Evolutionary conservation across 2,329 filamentous ascomycete genomes (phyloP).

Genomic region (Aureobasidium musti): DNA sequence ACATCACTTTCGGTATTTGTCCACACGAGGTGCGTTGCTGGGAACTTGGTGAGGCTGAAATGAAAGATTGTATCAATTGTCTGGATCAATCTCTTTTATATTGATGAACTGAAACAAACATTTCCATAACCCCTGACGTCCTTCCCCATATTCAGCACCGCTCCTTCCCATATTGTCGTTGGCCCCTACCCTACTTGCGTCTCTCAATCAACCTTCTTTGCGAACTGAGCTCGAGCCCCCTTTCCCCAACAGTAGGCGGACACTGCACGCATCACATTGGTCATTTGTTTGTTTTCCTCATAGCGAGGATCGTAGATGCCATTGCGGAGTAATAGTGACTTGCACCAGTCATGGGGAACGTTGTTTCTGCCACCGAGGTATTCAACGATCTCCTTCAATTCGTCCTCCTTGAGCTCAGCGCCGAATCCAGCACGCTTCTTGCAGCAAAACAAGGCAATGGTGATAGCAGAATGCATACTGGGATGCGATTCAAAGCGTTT

Average conservation of each 20-base stretch:
- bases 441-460: constrained; percentile 4
- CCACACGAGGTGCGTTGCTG: too few relatives aligned
- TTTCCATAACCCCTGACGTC: too few relatives aligned
- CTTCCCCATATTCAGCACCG: too few relatives aligned
- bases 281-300: background rate
- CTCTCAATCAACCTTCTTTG: background rate
- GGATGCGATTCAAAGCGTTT: background rate
- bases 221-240: background rate
- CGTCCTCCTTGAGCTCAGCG: background rate
- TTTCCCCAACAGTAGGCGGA: background rate
- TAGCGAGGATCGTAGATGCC: background rate
- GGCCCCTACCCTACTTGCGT: too few relatives aligned
- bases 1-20: too few relatives aligned
- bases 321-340: background rate
- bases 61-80: too few relatives aligned
- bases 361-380: background rate
- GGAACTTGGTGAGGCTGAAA: too few relatives aligned
- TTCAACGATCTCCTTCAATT: background rate
- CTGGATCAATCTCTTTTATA: too few relatives aligned
- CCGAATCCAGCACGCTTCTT: background rate
- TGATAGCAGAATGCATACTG: background rate
- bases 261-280: background rate
- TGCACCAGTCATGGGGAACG: background rate
- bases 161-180: too few relatives aligned
- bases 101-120: too few relatives aligned